Conservation (phyloP, 495 filamentous ascomycete species). For the Jackrogersella minutella region DNA sequence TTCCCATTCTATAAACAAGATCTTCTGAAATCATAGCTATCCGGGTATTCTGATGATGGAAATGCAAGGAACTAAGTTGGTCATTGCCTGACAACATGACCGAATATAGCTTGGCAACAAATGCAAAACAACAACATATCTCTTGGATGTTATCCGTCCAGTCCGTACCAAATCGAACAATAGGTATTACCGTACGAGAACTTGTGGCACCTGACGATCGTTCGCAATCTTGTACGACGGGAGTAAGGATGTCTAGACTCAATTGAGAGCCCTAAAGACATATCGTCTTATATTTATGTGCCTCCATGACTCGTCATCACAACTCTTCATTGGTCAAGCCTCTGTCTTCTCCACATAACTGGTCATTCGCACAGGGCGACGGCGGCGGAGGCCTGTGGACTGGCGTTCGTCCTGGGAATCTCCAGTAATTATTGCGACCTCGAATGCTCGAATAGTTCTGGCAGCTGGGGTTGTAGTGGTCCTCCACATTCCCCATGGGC, state of each 20-base stretch:
- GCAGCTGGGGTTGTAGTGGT: constrained; percentile 63
- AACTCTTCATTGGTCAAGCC: constrained; percentile 23
- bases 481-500: constrained; percentile 64
- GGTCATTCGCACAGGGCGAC: neutral
- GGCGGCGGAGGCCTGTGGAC: constrained; percentile 17
- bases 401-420: neutral
- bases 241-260: too few species aligned
- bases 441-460: constrained; percentile 32
- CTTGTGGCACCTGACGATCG: too few species aligned
- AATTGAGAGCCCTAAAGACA: too few species aligned
- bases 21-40: neutral
- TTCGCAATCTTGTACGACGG: too few species aligned
- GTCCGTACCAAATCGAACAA: too few species aligned
- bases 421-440: constrained; percentile 31
- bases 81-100: too few species aligned
- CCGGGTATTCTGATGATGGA: neutral
- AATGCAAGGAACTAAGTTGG: neutral
- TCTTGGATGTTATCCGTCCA: too few species aligned
- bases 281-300: neutral
- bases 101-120: too few species aligned
- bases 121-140: too few species aligned
- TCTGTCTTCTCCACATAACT: neutral
- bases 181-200: too few species aligned
- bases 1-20: neutral
- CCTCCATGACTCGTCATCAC: neutral